Conservation (phyloP, 768 basidiomycete species). For the Phylloporus sp. region DNA sequence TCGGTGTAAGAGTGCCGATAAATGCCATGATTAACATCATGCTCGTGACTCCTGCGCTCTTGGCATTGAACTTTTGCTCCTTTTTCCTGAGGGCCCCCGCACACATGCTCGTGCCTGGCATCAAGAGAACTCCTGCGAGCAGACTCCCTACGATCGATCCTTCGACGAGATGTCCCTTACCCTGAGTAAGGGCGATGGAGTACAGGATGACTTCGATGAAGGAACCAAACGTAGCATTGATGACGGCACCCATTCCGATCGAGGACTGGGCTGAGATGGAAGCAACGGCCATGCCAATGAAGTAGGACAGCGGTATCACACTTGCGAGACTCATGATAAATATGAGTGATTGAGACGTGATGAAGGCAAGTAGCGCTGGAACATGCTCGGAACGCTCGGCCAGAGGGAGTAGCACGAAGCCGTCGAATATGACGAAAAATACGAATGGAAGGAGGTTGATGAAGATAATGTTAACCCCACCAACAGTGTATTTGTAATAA, state of each 20-base stretch:
- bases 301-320: constrained; percentile 96
- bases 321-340: constrained; percentile 82
- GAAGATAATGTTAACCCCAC: constrained; percentile 97
- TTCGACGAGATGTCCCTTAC: constrained; percentile 92
- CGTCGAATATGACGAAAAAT: constrained; percentile 95
- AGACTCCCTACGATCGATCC: constrained; percentile 95
- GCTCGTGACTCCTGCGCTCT: constrained; percentile 96
- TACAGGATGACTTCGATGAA: constrained; percentile 97
- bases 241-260: constrained; percentile 99
- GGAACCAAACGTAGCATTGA: constrained; percentile 99
- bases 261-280: constrained; percentile 98
- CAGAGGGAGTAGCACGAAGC: constrained; percentile 69
- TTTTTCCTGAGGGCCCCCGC: constrained; percentile 84
- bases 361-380: constrained; percentile 57
- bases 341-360: constrained; percentile 73
- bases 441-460: constrained; percentile 91
- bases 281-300: constrained; percentile 99
- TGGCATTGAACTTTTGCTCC: constrained; percentile 99
- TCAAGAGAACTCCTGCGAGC: constrained; percentile 90
- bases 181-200: constrained; percentile 79
- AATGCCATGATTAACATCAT: constrained; percentile 99
- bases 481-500: constrained; percentile 99
- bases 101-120: constrained; percentile 97
- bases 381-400: constrained; percentile 61
- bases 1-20: constrained; percentile 91